Evolutionary conservation across 2,329 filamentous ascomycete species (phyloP), one percentile per base, ranked within the genome.

Genomic region (Trichoderma breve): DNA sequence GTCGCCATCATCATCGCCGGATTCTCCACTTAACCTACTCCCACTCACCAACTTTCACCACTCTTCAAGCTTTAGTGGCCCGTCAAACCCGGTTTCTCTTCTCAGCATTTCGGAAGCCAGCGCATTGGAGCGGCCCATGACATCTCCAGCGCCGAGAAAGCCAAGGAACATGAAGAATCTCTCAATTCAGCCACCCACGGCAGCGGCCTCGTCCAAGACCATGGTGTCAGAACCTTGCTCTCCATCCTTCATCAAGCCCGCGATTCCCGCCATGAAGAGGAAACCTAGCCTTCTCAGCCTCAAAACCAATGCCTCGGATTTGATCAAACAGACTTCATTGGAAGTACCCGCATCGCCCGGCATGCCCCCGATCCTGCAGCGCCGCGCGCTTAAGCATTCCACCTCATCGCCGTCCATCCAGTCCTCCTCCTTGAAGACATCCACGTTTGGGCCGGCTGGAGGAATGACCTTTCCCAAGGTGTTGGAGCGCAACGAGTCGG

Each of bases 1-100:
- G 8, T 98, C 95, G 6, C 94, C 96, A 3, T 95, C 92, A 67
- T 94, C 95, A 26, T 98, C 95, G 1, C 95, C 95, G 9, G 95
- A 98, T 81, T 98, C 96, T 3, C 93, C 94, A 1, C 85, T 92
- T 70, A 92, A 92, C 71, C 85, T 94, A 70, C 88, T 92, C 70
- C 90, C 93, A 3, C 85, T 93, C 58, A 90, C 89, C 63, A 90
- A 90, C 15, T 94, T 92, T 76, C 86, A 90, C 1, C 86, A 90
- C 1, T 86, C 88, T 5, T 88, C 90, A 7, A 85, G 85, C 4
- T 90, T 91, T 74, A 84, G 84, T 72, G 80, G 81, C 63, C 77
- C 86, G 70, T 78, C 82, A 83, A 84, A 77, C 82, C 81, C 78
- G 60, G 72, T 66, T 61, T 76, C 76, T 3, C 74, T 78, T 47